These are phyloP conservation scores for Candida awuae DNA, from an alignment of 805 yeast genomes.

Conservation along the genomic window DNA sequence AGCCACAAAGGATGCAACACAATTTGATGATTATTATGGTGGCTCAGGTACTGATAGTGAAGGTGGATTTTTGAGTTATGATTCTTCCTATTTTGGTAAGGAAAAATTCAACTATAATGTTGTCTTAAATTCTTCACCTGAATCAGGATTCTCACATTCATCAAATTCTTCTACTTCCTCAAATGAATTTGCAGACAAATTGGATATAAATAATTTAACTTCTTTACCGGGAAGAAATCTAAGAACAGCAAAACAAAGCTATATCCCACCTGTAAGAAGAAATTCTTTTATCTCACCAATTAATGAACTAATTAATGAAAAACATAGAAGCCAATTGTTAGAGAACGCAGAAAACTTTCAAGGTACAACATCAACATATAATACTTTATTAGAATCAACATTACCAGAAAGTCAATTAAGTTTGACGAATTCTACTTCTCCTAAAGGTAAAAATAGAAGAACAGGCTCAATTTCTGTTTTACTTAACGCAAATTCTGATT, in stretches of 20 bases:
- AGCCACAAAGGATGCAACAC: constrained; percentile 12
- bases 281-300: constrained; percentile 24
- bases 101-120: neutral
- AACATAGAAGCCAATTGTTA: neutral
- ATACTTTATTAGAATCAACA: too few species aligned
- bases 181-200: neutral
- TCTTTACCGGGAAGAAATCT: constrained; percentile 20
- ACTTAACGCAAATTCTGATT: neutral
- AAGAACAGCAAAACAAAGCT: constrained; percentile 13
- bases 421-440: too few species aligned
- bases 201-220: constrained; percentile 3
- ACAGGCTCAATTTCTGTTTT: neutral
- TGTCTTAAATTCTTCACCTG: constrained; percentile 5
- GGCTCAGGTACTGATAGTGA: constrained; percentile 7
- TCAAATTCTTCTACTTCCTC: constrained; percentile 6
- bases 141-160: constrained; percentile 5
- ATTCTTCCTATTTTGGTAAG: constrained; percentile 10
- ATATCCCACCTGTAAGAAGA: constrained; percentile 11
- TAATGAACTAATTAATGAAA: constrained; percentile 16
- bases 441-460: too few species aligned
- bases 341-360: too few species aligned
- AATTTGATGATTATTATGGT: constrained; percentile 17
- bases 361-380: too few species aligned
- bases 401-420: too few species aligned
- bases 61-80: constrained; percentile 9